Evolutionary conservation across 495 filamentous ascomycete genomes (phyloP).

Genomic region (Hyaloscypha bicolor): DNA sequence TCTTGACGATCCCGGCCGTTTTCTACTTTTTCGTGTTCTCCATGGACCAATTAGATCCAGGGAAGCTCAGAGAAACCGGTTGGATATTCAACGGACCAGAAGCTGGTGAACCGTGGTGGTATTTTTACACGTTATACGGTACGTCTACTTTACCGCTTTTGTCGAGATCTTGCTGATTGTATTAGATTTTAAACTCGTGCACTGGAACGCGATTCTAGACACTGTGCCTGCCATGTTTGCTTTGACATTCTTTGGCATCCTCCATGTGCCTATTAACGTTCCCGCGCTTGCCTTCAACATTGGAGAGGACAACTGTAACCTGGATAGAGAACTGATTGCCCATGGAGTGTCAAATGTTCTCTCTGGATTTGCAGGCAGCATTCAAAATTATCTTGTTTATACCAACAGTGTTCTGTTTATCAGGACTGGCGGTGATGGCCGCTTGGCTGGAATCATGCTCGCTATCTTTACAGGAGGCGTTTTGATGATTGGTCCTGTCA

Average conservation of each 20-base stretch:
- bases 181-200: slow-evolving; percentile 69
- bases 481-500: slow-evolving; percentile 78
- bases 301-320: slow-evolving; percentile 86
- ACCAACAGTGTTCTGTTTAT: slow-evolving; percentile 97
- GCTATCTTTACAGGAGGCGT: slow-evolving; percentile 78
- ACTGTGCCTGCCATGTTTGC: slow-evolving; percentile 96
- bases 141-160: slow-evolving; percentile 33
- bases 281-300: slow-evolving; percentile 87
- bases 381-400: slow-evolving; percentile 98
- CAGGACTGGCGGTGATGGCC: slow-evolving; percentile 81
- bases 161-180: slow-evolving; percentile 18
- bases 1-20: slow-evolving; percentile 72
- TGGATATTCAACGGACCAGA: slow-evolving; percentile 91
- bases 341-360: slow-evolving; percentile 92
- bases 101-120: slow-evolving; percentile 88
- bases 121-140: slow-evolving; percentile 96
- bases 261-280: slow-evolving; percentile 98
- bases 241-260: slow-evolving; percentile 92
- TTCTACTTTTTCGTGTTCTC: slow-evolving; percentile 82
- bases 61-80: slow-evolving; percentile 64
- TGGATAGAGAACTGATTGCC: slow-evolving; percentile 89
- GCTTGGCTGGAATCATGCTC: slow-evolving; percentile 83
- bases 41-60: slow-evolving; percentile 63
- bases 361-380: slow-evolving; percentile 83
- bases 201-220: slow-evolving; percentile 78